Evolutionary conservation across 306 rosid species (phyloP).

Genomic region (Cucurbita argyrosperma): DNA sequence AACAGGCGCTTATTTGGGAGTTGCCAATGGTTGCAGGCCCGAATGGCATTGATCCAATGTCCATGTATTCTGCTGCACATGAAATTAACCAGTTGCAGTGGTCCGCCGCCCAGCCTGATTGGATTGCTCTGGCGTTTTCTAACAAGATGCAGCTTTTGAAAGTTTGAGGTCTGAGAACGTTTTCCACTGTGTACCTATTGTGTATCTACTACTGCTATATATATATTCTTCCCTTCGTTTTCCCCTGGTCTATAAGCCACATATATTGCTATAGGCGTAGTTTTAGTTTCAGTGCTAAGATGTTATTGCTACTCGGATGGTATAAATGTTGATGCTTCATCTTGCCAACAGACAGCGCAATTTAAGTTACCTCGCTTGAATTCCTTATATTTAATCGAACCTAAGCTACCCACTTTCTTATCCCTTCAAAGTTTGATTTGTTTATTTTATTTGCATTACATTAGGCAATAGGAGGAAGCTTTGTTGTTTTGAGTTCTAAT

Average conservation of each 20-base stretch:
- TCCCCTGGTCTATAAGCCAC: neutral
- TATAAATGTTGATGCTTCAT: neutral
- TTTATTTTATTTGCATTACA: neutral
- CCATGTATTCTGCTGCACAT: conserved; percentile 48
- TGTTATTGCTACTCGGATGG: neutral
- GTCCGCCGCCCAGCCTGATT: conserved; percentile 72
- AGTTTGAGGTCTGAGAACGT: conserved; percentile 26
- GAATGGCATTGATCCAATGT: conserved; percentile 63
- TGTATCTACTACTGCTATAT: neutral
- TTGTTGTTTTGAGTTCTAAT: neutral
- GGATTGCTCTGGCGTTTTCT: conserved; percentile 79
- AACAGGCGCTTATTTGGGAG: conserved; percentile 88
- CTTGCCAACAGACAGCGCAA: neutral
- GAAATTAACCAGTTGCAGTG: conserved; percentile 94
- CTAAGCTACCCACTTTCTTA: neutral
- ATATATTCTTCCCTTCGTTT: neutral
- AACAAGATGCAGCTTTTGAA: conserved; percentile 89
- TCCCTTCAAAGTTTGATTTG: neutral
- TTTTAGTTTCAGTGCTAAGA: neutral
- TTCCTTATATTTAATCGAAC: neutral
- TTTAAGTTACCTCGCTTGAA: neutral
- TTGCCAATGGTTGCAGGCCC: conserved; percentile 70
- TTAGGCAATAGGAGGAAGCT: neutral
- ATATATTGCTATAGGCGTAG: neutral
- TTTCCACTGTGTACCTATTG: neutral